A percentile compares a stretch with the other conserved stretches of the same genome.
Evolutionary conservation across 345 rosid genomes (phyloP).

Genomic region (Eucalyptus globulus): DNA sequence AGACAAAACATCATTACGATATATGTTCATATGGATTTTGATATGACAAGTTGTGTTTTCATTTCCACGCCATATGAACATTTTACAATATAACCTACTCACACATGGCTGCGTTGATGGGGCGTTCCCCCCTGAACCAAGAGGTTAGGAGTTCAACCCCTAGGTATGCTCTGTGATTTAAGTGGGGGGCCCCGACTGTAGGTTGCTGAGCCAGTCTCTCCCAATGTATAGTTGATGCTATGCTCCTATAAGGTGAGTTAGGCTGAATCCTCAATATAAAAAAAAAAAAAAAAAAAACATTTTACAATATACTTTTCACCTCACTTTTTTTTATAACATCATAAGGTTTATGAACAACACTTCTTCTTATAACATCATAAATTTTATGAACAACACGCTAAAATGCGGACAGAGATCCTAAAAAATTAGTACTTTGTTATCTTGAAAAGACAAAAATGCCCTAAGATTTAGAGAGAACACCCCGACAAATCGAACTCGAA

Average conservation of each 20-base stretch:
- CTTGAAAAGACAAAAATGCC: not conserved
- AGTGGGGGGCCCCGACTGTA: accelerated
- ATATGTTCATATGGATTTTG: not conserved
- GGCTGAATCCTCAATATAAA: accelerated
- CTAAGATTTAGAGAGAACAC: not conserved
- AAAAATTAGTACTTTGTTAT: too few species aligned
- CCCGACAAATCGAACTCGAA: not conserved
- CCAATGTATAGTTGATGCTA: accelerated
- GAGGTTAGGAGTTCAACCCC: too few species aligned
- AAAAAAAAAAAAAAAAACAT: not conserved
- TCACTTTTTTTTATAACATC: not conserved
- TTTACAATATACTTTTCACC: not conserved
- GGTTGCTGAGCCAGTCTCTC: accelerated
- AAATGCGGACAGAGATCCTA: not conserved
- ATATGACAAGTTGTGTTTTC: not conserved
- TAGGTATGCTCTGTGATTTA: too few species aligned
- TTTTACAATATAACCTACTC: not conserved
- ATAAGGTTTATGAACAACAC: not conserved
- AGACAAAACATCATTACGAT: not conserved
- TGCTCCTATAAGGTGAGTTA: too few species aligned
- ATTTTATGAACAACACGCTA: not conserved
- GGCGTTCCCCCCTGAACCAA: too few species aligned
- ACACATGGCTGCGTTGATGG: too few species aligned
- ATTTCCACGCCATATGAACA: not conserved
- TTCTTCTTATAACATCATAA: not conserved